Percentiles rank a stretch among this genome's conserved stretches.
Evolutionary conservation across 495 filamentous ascomycete species (phyloP).

Genomic region (Jackrogersella multiformis): DNA sequence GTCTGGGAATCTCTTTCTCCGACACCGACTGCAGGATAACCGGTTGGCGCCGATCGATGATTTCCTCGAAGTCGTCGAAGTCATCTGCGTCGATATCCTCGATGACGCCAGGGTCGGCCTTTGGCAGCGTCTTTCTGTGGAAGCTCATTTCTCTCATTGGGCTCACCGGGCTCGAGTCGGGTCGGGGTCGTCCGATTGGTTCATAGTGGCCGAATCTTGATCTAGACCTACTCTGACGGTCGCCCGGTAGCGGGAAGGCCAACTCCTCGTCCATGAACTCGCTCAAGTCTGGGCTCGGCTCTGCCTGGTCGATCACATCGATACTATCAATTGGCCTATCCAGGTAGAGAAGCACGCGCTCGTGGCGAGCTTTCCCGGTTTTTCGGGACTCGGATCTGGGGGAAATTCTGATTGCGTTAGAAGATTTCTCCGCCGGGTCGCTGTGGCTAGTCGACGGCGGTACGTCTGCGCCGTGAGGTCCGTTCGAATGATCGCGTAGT

Average conservation of each 20-base stretch:
- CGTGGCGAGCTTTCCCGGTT: slow-evolving; percentile 32
- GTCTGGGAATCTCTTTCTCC: slow-evolving; percentile 27
- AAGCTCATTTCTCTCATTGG: slow-evolving; percentile 1
- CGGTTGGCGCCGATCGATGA: not conserved
- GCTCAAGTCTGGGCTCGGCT: slow-evolving; percentile 52
- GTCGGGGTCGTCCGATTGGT: slow-evolving; percentile 18
- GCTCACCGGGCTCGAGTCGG: slow-evolving; percentile 40
- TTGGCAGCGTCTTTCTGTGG: slow-evolving; percentile 16
- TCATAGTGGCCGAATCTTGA: slow-evolving; percentile 23
- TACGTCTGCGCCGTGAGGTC: slow-evolving; percentile 17
- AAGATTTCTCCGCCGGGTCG: slow-evolving; percentile 32
- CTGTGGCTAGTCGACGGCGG: slow-evolving; percentile 37
- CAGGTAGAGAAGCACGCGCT: slow-evolving; percentile 47
- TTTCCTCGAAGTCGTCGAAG: slow-evolving; percentile 29
- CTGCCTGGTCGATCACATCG: slow-evolving; percentile 44
- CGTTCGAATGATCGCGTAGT: slow-evolving; percentile 20
- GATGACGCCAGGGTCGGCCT: not conserved
- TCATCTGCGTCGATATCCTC: slow-evolving; percentile 19
- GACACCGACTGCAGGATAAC: slow-evolving; percentile 19
- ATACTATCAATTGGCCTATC: slow-evolving; percentile 42
- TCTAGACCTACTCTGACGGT: slow-evolving; percentile 34
- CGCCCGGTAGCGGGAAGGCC: slow-evolving; percentile 31
- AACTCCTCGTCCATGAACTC: slow-evolving; percentile 51
- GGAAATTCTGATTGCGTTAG: slow-evolving; percentile 7
- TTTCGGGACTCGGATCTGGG: slow-evolving; percentile 20